Conservation (phyloP, 441 rosid genomes). For the Erodium trifolium region DNA sequence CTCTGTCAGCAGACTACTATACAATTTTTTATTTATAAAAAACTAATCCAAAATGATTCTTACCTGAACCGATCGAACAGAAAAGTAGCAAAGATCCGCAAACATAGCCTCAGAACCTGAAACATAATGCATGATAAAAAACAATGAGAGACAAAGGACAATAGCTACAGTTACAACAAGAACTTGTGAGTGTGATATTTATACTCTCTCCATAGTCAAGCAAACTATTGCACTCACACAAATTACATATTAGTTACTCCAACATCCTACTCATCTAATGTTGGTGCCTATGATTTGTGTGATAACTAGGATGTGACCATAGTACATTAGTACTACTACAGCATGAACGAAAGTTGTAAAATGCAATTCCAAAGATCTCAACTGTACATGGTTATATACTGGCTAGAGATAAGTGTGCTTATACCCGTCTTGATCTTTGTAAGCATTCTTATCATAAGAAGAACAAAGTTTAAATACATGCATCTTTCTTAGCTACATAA, state of each 20-base stretch:
- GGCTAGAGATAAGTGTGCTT: neutral
- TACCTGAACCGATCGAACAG: conserved; percentile 96
- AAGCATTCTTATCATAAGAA: neutral
- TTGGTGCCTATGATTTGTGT: neutral
- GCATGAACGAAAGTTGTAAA: neutral
- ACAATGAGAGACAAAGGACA: neutral
- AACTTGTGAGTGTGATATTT: conserved; percentile 11
- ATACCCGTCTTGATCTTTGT: neutral
- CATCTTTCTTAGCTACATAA: no score
- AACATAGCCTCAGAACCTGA: conserved; percentile 98
- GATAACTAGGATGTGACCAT: neutral
- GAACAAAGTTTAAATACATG: neutral
- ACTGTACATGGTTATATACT: neutral
- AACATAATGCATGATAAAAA: conserved; percentile 20
- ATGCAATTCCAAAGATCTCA: neutral
- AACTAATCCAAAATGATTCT: conserved; percentile 15
- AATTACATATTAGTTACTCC: neutral
- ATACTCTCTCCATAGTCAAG: neutral
- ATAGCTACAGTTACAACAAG: neutral
- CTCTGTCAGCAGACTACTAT: neutral
- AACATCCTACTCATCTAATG: conserved; percentile 2
- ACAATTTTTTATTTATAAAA: neutral
- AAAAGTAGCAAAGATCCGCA: conserved; percentile 98
- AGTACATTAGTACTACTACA: neutral
- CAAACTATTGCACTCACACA: neutral